Conservation (phyloP, 371 early-diverging fungal species). For the Gilbertella persicaria region DNA sequence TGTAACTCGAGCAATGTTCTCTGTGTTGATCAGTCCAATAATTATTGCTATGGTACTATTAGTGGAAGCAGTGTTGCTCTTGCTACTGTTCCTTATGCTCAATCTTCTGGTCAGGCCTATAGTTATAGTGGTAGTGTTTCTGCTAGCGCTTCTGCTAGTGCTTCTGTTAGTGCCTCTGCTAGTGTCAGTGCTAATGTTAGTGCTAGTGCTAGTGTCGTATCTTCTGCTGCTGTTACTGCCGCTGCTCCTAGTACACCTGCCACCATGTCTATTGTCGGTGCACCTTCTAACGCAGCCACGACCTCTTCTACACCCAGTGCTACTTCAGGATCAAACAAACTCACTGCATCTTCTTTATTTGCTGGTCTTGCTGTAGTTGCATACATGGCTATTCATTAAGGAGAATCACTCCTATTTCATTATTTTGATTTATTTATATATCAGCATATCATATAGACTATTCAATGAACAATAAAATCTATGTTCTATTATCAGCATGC, state of each 20-base stretch:
- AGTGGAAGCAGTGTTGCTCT: conserved; percentile 10
- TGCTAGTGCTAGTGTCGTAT: neutral
- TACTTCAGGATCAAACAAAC: conserved; percentile 7
- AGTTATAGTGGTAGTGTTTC: no score
- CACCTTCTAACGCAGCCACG: conserved; percentile 5
- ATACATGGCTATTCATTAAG: conserved; percentile 13
- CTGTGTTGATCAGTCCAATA: conserved; percentile 43
- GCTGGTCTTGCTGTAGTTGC: conserved; percentile 12
- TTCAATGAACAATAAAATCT: neutral
- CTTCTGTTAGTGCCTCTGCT: conserved; percentile 10
- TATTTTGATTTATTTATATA: neutral
- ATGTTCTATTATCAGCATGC: no score
- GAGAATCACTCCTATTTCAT: neutral
- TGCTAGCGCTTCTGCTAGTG: neutral
- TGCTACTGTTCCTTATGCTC: conserved; percentile 23
- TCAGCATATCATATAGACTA: neutral
- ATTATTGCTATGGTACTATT: conserved; percentile 42
- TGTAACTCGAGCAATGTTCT: conserved; percentile 35
- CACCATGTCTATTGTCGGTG: conserved; percentile 13
- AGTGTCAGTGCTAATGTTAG: neutral
- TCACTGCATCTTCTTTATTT: neutral
- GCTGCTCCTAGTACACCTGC: neutral
- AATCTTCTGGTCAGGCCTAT: conserved; percentile 10
- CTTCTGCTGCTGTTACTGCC: conserved; percentile 1
- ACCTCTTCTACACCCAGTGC: conserved; percentile 2